Conservation (phyloP, 2,329 filamentous ascomycete species). For the Alternaria triticimaculans region DNA sequence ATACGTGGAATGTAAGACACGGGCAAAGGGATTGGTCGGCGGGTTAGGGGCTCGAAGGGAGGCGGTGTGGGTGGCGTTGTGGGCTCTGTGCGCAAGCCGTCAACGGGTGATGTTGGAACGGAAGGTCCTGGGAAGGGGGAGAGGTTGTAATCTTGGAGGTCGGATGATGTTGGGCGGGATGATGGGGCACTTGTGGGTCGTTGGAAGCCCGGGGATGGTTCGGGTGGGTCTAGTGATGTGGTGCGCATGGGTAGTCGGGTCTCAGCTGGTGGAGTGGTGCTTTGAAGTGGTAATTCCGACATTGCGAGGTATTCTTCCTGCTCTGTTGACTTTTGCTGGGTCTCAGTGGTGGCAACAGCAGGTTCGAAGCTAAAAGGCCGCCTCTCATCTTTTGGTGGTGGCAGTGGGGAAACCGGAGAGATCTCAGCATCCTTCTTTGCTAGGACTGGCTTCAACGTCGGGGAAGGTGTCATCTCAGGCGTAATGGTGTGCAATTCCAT, state of each 20-base stretch:
- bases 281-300: slow-evolving; percentile 3
- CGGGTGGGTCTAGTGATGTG: slow-evolving; percentile 17
- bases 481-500: slow-evolving; percentile 31
- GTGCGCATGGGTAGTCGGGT: slow-evolving; percentile 7
- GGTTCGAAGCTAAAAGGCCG: slow-evolving; percentile 39
- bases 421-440: slow-evolving; percentile 20
- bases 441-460: slow-evolving; percentile 25
- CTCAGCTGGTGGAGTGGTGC: slow-evolving; percentile 5
- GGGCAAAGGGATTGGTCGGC: slow-evolving; percentile 18
- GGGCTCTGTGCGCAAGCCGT: not conserved
- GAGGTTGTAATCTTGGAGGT: slow-evolving; percentile 2
- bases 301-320: slow-evolving; percentile 1
- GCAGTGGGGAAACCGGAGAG: slow-evolving; percentile 32
- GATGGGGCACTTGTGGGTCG: slow-evolving; percentile 3
- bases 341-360: not conserved
- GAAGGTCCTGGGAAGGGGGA: slow-evolving; percentile 10
- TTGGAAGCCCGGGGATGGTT: not conserved
- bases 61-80: slow-evolving; percentile 1
- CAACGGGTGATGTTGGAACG: slow-evolving; percentile 7
- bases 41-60: slow-evolving; percentile 32
- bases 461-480: slow-evolving; percentile 41
- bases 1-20: slow-evolving; percentile 35
- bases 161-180: not conserved
- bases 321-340: slow-evolving; percentile 3
- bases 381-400: slow-evolving; percentile 20